Conservation (phyloP, 1,139 yeast species). For the Kodamaea anthophila region DNA sequence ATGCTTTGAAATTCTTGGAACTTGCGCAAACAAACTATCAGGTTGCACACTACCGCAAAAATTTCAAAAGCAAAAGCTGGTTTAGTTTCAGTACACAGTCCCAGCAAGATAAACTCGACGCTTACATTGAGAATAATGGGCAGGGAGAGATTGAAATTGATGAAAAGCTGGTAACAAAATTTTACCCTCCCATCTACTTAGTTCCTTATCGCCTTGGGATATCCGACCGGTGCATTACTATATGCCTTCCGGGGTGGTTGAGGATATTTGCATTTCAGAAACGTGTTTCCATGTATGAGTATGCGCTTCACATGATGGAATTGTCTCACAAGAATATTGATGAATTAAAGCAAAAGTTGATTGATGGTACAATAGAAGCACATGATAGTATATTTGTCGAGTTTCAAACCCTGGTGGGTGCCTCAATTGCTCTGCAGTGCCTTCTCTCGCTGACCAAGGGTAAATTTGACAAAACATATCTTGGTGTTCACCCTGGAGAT, state of each 20-base stretch:
- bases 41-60: conserved; percentile 10
- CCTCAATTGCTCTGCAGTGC: conserved; percentile 52
- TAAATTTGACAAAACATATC: conserved; percentile 32
- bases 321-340: conserved; percentile 16
- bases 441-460: conserved; percentile 40
- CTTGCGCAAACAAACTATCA: conserved; percentile 17
- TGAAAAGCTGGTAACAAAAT: conserved; percentile 11
- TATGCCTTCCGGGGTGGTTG: conserved; percentile 27
- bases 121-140: conserved; percentile 3
- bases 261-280: conserved; percentile 20
- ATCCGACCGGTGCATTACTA: conserved; percentile 20
- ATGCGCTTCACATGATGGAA: conserved; percentile 24
- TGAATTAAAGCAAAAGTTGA: conserved; percentile 8
- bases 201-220: conserved; percentile 17
- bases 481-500: conserved; percentile 54
- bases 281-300: conserved; percentile 17
- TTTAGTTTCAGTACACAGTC: conserved; percentile 3
- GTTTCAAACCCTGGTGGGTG: conserved; percentile 42
- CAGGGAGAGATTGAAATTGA: conserved; percentile 2
- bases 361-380: conserved; percentile 6
- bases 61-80: conserved; percentile 3
- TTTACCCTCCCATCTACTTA: conserved; percentile 31
- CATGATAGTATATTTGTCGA: conserved; percentile 46
- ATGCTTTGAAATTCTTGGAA: conserved; percentile 38
- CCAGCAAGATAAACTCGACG: conserved; percentile 5